Conservation (phyloP, 352 stramenopile species). For the Globisporangium viniferum region DNA sequence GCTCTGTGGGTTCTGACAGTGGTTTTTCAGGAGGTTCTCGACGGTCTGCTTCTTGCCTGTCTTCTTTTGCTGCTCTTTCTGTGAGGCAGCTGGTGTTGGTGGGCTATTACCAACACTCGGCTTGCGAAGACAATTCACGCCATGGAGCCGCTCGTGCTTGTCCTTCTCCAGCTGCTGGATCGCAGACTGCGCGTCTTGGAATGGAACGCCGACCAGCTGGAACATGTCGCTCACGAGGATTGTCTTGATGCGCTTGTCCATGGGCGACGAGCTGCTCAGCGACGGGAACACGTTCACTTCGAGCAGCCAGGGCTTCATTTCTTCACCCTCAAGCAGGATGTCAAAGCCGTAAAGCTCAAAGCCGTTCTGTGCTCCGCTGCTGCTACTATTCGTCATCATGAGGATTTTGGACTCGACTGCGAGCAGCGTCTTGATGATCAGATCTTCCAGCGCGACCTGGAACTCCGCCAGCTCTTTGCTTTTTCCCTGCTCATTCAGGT, state of each 20-base stretch:
- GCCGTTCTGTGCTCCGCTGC: conserved; percentile 27
- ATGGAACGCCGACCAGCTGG: conserved; percentile 68
- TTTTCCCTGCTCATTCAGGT: conserved; percentile 38
- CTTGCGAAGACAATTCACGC: conserved; percentile 25
- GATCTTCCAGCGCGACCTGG: conserved; percentile 53
- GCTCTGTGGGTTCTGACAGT: conserved; percentile 4
- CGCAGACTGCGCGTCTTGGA: conserved; percentile 33
- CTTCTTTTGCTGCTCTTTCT: not conserved
- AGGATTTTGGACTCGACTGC: conserved; percentile 80
- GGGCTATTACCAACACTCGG: not conserved
- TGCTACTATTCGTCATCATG: conserved; percentile 20
- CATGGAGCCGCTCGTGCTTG: conserved; percentile 49
- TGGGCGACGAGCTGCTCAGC: conserved; percentile 76
- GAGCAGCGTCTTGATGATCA: conserved; percentile 90
- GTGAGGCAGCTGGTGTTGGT: conserved; percentile 11
- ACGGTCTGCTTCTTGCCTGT: conserved; percentile 19
- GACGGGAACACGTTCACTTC: conserved; percentile 91
- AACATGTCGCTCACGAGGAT: conserved; percentile 85
- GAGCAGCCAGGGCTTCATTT: conserved; percentile 81
- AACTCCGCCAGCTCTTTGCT: conserved; percentile 32
- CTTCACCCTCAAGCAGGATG: conserved; percentile 71
- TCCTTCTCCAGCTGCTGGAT: conserved; percentile 35
- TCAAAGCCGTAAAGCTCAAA: conserved; percentile 92
- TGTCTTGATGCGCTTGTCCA: conserved; percentile 91
- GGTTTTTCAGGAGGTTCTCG: conserved; percentile 34